phyloP scores from a whole-genome alignment of 140 eudicot species.

The Anethum foeniculum region DNA sequence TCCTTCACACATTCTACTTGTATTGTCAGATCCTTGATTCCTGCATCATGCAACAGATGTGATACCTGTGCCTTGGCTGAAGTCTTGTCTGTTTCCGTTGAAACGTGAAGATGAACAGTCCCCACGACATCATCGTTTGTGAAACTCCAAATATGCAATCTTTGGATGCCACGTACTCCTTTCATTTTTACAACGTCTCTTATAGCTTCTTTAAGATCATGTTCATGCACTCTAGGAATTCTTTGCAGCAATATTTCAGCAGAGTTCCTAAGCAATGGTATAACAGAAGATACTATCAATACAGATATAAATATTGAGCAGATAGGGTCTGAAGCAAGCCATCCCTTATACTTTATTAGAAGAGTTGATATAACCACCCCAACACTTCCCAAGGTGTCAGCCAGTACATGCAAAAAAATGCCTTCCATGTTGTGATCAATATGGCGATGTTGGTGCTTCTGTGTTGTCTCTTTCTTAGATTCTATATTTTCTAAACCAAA shows the following conservation, averaged over 20 bases:
- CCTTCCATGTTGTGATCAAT: slow-evolving; percentile 99
- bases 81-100: slow-evolving; percentile 50
- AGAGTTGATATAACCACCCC: slow-evolving; percentile 90
- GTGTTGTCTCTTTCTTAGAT: slow-evolving; percentile 16
- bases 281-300: slow-evolving; percentile 77
- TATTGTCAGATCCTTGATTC: slow-evolving; percentile 68
- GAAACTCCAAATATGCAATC: slow-evolving; percentile 86
- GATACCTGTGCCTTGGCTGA: slow-evolving; percentile 42
- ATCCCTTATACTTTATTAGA: slow-evolving; percentile 86
- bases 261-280: slow-evolving; percentile 79
- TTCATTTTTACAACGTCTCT: slow-evolving; percentile 48
- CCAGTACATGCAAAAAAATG: slow-evolving; percentile 90
- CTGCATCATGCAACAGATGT: slow-evolving; percentile 49
- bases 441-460: slow-evolving; percentile 55
- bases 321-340: slow-evolving; percentile 94
- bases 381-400: slow-evolving; percentile 96
- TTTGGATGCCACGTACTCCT: slow-evolving; percentile 67
- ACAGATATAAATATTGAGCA: slow-evolving; percentile 85
- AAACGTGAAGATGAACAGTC: slow-evolving; percentile 63
- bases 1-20: slow-evolving; percentile 56
- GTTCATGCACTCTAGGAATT: slow-evolving; percentile 70
- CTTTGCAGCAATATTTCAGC: slow-evolving; percentile 87
- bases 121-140: slow-evolving; percentile 81
- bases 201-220: slow-evolving; percentile 59
- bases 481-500: background rate